Base-by-base conservation (phyloP, 1,139 yeast species). In the Pichia cactophila region DNA sequence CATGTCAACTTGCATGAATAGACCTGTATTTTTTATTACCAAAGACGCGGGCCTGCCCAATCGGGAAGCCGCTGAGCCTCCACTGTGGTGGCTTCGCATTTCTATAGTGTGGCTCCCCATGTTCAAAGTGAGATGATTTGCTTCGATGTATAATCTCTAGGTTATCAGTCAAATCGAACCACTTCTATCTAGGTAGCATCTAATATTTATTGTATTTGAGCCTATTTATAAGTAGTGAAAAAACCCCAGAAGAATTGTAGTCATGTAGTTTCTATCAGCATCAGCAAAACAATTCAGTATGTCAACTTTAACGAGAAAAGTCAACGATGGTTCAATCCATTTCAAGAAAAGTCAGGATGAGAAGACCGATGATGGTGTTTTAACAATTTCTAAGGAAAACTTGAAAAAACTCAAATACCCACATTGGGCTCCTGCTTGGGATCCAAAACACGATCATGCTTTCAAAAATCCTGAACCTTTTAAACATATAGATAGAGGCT, bases 401-500 rank as follows among this genome's bases (percentile, higher is more conserved):
- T 44, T 48, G 43, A 42, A 50, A 40, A 45, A 47, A 31, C 42
- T 54, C 6, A 39, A 46, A n/a, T 48, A 54, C 23, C 59, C 58
- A 3, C 51, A 52, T 14, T 58, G 59, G 59, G 57, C 58, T 35
- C 80, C 80, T 11, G 68, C 75, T 2, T 75, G 77, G 76, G 70
- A 74, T 53, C 69, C 70, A 47, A 68, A 69, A 54, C 53, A 58
- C 41, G 57, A 58, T 38, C 51, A 46, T 42, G 56, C 57, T 4
- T 59, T 59, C 44, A 40, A 45, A 5, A 43, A 56, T 43, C 69
- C 62, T 50, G 65, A 69, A 51, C 74, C 75, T 53, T 73, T 75
- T 59, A 72, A 75, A 58, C 74, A 70, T 57, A 61, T 65, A 29
- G 86, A 80, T 58, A 78, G 79, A 33, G 86, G 81, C 6, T 61